Percentiles rank a stretch among this genome's conserved stretches.
These are phyloP conservation scores for Cercospora nicotianae DNA, from an alignment of 2,329 filamentous ascomycete genomes.

Conservation along the genomic window DNA sequence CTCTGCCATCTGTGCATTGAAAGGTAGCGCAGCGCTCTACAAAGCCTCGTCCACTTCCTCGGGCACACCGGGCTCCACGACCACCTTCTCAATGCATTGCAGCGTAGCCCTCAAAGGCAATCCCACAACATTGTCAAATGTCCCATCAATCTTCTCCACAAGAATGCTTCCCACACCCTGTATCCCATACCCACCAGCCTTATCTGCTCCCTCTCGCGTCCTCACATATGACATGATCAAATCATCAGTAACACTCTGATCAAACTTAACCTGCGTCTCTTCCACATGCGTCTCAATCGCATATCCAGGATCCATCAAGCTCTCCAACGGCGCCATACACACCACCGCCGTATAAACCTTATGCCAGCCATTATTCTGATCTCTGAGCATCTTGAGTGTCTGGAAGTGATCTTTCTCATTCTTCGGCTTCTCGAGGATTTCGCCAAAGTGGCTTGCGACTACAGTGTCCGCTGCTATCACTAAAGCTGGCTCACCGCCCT, in stretches of 20 bases:
- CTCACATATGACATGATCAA: conserved; percentile 76
- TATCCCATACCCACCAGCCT: conserved; percentile 92
- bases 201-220: conserved; percentile 90
- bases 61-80: conserved; percentile 65
- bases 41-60: conserved; percentile 51
- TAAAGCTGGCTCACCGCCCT: conserved; percentile 47
- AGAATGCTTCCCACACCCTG: conserved; percentile 86
- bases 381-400: conserved; percentile 80
- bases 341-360: conserved; percentile 84
- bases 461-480: conserved; percentile 47
- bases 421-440: conserved; percentile 87
- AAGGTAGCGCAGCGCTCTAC: too few species aligned
- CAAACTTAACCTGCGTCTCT: conserved; percentile 89
- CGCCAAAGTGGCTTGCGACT: conserved; percentile 72
- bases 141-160: conserved; percentile 84
- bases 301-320: conserved; percentile 82
- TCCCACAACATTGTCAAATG: conserved; percentile 91
- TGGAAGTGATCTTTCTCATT: conserved; percentile 76
- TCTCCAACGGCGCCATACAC: conserved; percentile 77
- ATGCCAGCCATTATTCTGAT: conserved; percentile 63
- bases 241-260: conserved; percentile 70
- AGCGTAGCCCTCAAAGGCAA: conserved; percentile 77
- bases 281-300: conserved; percentile 77
- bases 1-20: too few species aligned
- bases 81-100: conserved; percentile 82